phyloP scores from a whole-genome alignment of 306 rosid species.

The Gynostemma pentaphyllum region DNA sequence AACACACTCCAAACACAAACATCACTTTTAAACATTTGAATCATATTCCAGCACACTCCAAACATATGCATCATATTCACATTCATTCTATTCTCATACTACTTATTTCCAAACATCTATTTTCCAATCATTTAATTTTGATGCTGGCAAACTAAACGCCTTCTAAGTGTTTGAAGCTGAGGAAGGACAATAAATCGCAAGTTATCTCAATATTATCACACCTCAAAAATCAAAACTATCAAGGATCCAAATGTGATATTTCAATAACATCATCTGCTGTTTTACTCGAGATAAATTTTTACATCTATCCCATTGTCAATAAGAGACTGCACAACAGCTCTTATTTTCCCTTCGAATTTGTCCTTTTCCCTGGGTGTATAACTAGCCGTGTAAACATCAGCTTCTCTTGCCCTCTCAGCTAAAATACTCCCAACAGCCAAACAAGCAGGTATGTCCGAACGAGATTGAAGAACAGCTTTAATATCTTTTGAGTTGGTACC shows the following conservation, averaged over 20 bases:
- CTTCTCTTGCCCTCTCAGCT: conserved; percentile 86
- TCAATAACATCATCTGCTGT: neutral
- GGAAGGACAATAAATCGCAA: neutral
- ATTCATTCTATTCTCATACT: too few relatives aligned
- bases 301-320: conserved; percentile 87
- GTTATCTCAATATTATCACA: neutral
- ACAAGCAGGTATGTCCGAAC: conserved; percentile 90
- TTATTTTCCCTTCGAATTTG: conserved; percentile 90
- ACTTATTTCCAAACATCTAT: too few relatives aligned
- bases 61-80: too few relatives aligned
- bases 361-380: conserved; percentile 88
- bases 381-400: conserved; percentile 74
- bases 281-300: conserved; percentile 72
- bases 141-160: too few relatives aligned
- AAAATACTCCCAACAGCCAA: conserved; percentile 66
- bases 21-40: too few relatives aligned
- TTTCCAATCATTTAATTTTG: too few relatives aligned
- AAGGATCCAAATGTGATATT: neutral
- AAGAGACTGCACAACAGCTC: conserved; percentile 94
- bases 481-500: conserved; percentile 97
- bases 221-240: neutral
- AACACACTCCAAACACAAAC: too few relatives aligned
- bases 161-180: neutral
- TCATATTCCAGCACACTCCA: too few relatives aligned
- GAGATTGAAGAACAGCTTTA: conserved; percentile 69